Conservation (phyloP, 2,329 filamentous ascomycete genomes). For the Neocatenulostroma microsporum region DNA sequence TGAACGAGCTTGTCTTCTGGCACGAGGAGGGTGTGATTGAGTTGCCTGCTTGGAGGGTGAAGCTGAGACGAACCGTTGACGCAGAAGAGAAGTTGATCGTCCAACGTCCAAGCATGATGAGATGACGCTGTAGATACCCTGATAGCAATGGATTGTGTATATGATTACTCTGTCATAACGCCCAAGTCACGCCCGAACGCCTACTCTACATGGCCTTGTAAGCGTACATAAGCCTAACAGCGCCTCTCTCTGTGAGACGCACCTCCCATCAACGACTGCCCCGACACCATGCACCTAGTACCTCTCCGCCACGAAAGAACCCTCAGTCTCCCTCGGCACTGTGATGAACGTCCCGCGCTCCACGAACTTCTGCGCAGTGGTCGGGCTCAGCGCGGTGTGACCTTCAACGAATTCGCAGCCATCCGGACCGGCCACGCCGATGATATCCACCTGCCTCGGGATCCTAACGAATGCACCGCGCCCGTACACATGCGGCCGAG, state of each 20-base stretch:
- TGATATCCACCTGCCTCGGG: neutral
- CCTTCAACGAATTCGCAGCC: constrained; percentile 8
- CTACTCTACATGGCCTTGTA: too few relatives aligned
- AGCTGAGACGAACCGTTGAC: constrained; percentile 7
- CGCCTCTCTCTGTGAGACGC: too few relatives aligned
- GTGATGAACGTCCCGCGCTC: neutral
- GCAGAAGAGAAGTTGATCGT: constrained; percentile 4
- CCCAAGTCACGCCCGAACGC: too few relatives aligned
- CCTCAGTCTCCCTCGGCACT: neutral
- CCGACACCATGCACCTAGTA: too few relatives aligned
- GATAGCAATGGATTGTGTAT: too few relatives aligned
- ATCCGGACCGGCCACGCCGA: constrained; percentile 1
- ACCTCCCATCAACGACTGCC: too few relatives aligned
- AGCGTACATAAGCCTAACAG: too few relatives aligned
- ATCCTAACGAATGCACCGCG: neutral
- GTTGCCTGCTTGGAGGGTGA: constrained; percentile 22
- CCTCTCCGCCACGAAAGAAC: constrained; percentile 2
- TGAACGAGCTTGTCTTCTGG: constrained; percentile 27
- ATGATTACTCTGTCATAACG: too few relatives aligned
- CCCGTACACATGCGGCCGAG: neutral
- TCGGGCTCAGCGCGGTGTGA: constrained; percentile 4
- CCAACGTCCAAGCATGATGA: too few relatives aligned
- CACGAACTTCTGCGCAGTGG: constrained; percentile 1
- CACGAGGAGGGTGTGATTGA: constrained; percentile 17
- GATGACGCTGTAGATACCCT: too few relatives aligned